Evolutionary conservation across 345 rosid genomes (phyloP), one percentile per base, ranked within the genome.

Genomic region (Lenwebbia sp.): DNA sequence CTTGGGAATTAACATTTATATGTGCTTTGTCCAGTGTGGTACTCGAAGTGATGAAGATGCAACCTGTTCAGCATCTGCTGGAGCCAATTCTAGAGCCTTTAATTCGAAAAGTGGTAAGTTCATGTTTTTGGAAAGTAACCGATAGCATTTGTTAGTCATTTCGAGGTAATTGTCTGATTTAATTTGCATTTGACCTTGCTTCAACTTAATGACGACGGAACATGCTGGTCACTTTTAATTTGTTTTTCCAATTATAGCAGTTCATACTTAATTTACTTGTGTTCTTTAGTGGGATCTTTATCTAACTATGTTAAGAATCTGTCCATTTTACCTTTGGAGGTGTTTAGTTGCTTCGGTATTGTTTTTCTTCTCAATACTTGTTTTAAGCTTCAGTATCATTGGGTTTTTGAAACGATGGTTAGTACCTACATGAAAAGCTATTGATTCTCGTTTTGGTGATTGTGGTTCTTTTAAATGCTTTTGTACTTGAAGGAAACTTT

Each of bases 1-100:
- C 44, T 33, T 70, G 78, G 47, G 25, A 33, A 33, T 70, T 33
- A 70, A 70, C 78, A 9, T 76, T 65, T 14, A 60, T 25, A 54
- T 54, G 55, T 62, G 78, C 78, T 70, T 17, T 19, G 78, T 90
- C 52, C 89, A 97, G 99, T 93, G 99, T 94, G 91, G 99, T 97
- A 86, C 95, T 94, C 88, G 99, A 96, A 88, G 98, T 94, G 86
- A 94, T 97, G 93, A 94, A 92, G 91, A 87, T 92, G 90, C 93
- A 92, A 78, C 91, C 96, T 17, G 92, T 95, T 85, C 93, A 95
- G 87, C 93, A 91, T 86, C 88, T 92, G 85, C 93, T 97, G 87
- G 99, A 95, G 91, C 98, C 97, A 12, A 91, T 92, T 93, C 90
- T 97, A 58, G 99, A 96, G 92, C 99, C 99, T 14, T 90, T 97